phyloP scores from a whole-genome alignment of 169 alveolate species.

The Plasmodium malariae region DNA sequence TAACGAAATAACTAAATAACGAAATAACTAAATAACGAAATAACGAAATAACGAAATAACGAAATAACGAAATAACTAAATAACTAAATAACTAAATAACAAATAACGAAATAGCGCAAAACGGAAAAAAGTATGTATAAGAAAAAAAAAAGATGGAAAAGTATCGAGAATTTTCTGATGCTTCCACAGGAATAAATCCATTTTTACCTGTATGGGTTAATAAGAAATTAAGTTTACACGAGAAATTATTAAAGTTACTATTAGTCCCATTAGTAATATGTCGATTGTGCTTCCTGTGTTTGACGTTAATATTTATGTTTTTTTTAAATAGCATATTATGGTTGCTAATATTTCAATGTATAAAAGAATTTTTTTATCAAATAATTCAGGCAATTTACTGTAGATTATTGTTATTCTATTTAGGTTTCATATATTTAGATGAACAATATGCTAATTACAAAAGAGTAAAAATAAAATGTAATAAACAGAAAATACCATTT shows the following conservation, averaged over 20 bases:
- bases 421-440: constrained; percentile 56
- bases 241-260: constrained; percentile 44
- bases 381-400: constrained; percentile 57
- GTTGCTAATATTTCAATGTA: constrained; percentile 37
- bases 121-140: neutral
- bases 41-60: no score
- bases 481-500: constrained; percentile 32
- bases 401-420: constrained; percentile 38
- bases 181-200: constrained; percentile 83
- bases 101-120: neutral
- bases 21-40: no score
- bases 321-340: constrained; percentile 49
- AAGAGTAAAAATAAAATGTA: constrained; percentile 68
- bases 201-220: constrained; percentile 81
- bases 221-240: constrained; percentile 27
- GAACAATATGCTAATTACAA: constrained; percentile 67
- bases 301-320: constrained; percentile 57
- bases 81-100: neutral
- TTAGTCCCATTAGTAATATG: constrained; percentile 48
- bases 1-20: no score
- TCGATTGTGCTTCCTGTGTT: constrained; percentile 40
- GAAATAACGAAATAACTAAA: no score
- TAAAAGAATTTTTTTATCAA: constrained; percentile 65
- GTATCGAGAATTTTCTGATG: constrained; percentile 79
- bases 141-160: constrained; percentile 58